These are phyloP conservation scores for Sanguinoderma infundibulare DNA, from an alignment of 1,284 basidiomycete genomes.

Conservation along the genomic window DNA sequence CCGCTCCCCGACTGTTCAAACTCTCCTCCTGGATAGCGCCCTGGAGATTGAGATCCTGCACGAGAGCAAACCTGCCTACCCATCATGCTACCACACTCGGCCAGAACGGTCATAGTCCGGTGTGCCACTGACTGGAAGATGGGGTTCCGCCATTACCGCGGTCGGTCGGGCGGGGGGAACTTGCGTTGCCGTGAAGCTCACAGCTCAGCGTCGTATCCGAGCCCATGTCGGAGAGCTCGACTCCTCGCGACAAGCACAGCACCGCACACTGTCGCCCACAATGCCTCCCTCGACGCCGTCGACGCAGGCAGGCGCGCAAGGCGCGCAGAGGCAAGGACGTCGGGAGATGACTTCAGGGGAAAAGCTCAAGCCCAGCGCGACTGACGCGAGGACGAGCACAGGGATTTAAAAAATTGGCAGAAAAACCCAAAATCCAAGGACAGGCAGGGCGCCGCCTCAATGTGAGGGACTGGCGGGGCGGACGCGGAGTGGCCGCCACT, in stretches of 20 bases:
- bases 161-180: not conserved
- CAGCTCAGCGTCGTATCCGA: not conserved
- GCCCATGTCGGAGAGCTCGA: not conserved
- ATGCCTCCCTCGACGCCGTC: not conserved
- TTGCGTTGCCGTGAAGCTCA: not conserved
- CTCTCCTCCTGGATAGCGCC: not conserved
- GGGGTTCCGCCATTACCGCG: not conserved
- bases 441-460: not conserved
- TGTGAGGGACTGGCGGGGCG: not conserved
- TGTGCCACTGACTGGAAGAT: not conserved
- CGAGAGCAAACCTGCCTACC: not conserved
- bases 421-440: not conserved
- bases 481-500: conserved; percentile 2
- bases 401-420: not conserved
- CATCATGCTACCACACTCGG: not conserved
- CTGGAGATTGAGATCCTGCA: not conserved
- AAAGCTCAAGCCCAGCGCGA: not conserved
- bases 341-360: not conserved
- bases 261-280: conserved; percentile 9
- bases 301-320: not conserved
- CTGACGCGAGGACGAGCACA: not conserved
- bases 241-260: not conserved
- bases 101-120: not conserved
- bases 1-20: not conserved
- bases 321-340: not conserved